Evolutionary conservation across 768 basidiomycete species (phyloP).

Genomic region (Termitomyces sp.): DNA sequence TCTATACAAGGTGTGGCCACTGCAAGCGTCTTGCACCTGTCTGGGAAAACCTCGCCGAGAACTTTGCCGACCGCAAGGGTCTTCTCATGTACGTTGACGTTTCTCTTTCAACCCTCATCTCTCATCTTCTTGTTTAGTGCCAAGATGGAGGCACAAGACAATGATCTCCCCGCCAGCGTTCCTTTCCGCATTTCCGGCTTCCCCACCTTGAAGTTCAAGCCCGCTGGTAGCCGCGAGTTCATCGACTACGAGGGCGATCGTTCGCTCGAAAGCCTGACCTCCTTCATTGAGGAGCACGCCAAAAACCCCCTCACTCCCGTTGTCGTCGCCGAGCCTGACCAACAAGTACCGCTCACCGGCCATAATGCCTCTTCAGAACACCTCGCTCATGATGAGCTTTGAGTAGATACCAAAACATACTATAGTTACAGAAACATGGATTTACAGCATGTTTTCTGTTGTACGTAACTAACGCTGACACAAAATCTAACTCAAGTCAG

Average conservation of each 20-base stretch:
- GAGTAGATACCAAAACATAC: slow-evolving; percentile 10
- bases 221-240: slow-evolving; percentile 81
- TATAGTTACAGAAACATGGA: slow-evolving; percentile 7
- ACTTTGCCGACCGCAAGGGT: slow-evolving; percentile 71
- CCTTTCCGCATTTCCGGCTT: slow-evolving; percentile 85
- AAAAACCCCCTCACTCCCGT: slow-evolving; percentile 60
- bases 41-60: slow-evolving; percentile 89
- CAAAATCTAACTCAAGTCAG: not conserved
- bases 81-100: slow-evolving; percentile 61
- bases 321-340: slow-evolving; percentile 24
- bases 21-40: slow-evolving; percentile 95
- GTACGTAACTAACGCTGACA: slow-evolving; percentile 4
- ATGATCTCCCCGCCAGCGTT: slow-evolving; percentile 86
- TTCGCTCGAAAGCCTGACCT: slow-evolving; percentile 77
- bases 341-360: slow-evolving; percentile 31
- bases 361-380: slow-evolving; percentile 14
- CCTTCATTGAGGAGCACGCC: slow-evolving; percentile 78
- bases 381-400: slow-evolving; percentile 41
- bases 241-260: slow-evolving; percentile 93
- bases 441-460: slow-evolving; percentile 6
- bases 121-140: slow-evolving; percentile 45
- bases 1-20: slow-evolving; percentile 71
- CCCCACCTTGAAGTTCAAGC: slow-evolving; percentile 97
- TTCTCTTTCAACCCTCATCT: not conserved
- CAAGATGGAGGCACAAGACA: slow-evolving; percentile 95